Conservation (phyloP, 1,284 basidiomycete species). For the Pisolithus thermaeus region DNA sequence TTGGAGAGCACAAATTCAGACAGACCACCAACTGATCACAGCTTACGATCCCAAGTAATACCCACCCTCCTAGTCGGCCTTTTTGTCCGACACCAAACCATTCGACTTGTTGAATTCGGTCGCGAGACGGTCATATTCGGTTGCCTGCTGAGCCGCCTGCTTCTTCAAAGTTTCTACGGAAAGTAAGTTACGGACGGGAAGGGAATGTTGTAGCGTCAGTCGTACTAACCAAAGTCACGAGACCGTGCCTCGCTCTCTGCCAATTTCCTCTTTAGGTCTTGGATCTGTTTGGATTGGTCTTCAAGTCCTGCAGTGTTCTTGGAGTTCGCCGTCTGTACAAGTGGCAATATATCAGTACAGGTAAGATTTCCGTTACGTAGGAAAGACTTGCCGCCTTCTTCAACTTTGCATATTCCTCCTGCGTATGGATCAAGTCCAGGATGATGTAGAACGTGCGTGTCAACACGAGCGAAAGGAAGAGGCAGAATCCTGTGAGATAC, state of each 20-base stretch:
- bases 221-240: constrained; percentile 63
- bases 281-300: constrained; percentile 57
- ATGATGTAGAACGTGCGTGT: constrained; percentile 90
- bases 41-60: neutral
- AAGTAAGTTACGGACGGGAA: neutral
- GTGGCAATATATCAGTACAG: neutral
- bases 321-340: constrained; percentile 34
- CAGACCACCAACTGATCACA: neutral
- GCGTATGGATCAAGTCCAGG: constrained; percentile 84
- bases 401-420: constrained; percentile 82
- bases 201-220: neutral
- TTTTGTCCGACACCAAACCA: constrained; percentile 37
- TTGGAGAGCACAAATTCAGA: neutral
- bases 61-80: constrained; percentile 16
- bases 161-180: constrained; percentile 71
- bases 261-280: constrained; percentile 56
- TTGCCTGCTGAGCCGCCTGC: constrained; percentile 71
- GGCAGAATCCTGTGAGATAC: constrained; percentile 88
- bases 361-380: neutral
- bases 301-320: constrained; percentile 28
- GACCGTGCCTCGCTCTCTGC: constrained; percentile 43
- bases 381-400: constrained; percentile 56
- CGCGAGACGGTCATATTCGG: constrained; percentile 77
- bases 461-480: constrained; percentile 92
- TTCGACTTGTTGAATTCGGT: constrained; percentile 71